Conservation (phyloP, 1,139 yeast genomes). For the Hyphopichia burtonii region DNA sequence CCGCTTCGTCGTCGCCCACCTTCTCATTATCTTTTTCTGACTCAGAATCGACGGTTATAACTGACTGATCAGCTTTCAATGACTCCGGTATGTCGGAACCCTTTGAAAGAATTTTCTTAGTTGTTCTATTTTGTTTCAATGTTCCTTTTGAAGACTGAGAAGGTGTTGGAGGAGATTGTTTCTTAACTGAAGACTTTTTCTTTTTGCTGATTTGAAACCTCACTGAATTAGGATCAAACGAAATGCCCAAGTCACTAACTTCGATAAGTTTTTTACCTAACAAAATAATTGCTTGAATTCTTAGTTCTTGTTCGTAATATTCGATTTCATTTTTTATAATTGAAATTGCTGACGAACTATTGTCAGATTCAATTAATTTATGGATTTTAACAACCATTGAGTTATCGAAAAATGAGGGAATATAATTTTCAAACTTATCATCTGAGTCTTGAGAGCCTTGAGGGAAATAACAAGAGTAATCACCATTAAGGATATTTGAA, state of each 20-base stretch:
- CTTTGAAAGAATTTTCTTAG: background rate
- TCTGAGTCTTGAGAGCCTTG: too few species aligned
- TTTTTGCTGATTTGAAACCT: conserved; percentile 5
- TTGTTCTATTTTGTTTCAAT: conserved; percentile 4
- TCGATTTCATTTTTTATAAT: conserved; percentile 10
- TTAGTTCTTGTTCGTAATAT: conserved; percentile 21
- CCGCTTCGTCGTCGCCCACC: background rate
- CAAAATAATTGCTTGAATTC: conserved; percentile 22
- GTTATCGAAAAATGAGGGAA: conserved; percentile 31
- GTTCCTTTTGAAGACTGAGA: background rate
- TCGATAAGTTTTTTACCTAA: conserved; percentile 17
- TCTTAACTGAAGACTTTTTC: too few species aligned
- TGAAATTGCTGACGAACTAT: background rate
- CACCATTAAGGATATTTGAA: conserved; percentile 33
- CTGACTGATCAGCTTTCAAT: too few species aligned
- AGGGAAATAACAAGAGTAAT: conserved; percentile 17
- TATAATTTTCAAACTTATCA: conserved; percentile 1
- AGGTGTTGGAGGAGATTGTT: too few species aligned
- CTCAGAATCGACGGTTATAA: too few species aligned
- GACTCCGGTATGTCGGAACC: too few species aligned
- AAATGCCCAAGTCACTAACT: conserved; percentile 8
- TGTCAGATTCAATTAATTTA: conserved; percentile 5
- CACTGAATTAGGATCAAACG: conserved; percentile 8
- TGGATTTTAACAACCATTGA: conserved; percentile 5
- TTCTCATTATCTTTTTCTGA: too few species aligned